Percentiles rank a stretch among this genome's conserved stretches.
Evolutionary conservation across 371 early-diverging fungal genomes (phyloP).

Genomic region (Rhizoclosmatium hyalinum): DNA sequence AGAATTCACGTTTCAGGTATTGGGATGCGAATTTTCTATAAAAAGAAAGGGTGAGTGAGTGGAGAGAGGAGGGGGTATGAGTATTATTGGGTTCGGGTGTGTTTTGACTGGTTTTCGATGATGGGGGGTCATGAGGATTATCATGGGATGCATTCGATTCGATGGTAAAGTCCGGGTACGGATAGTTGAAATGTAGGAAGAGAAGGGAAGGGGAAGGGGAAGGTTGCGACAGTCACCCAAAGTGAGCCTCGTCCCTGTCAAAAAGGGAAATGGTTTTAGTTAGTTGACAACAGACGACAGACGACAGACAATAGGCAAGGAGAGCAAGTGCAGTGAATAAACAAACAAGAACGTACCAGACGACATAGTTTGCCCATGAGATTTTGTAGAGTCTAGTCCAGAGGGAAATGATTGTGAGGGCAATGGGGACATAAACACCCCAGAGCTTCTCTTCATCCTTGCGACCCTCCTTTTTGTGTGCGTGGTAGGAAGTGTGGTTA

Average conservation of each 20-base stretch:
- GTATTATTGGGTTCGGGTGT: background rate
- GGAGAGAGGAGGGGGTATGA: background rate
- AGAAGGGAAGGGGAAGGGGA: background rate
- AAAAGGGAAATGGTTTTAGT: slow-evolving; percentile 15
- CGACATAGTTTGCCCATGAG: slow-evolving; percentile 74
- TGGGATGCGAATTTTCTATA: slow-evolving; percentile 87
- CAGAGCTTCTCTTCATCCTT: slow-evolving; percentile 15
- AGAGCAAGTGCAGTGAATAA: background rate
- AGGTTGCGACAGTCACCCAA: slow-evolving; percentile 40
- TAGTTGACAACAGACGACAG: background rate
- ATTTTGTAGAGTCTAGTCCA: slow-evolving; percentile 85
- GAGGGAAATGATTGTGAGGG: slow-evolving; percentile 41
- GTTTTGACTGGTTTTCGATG: background rate
- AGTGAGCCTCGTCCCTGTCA: slow-evolving; percentile 53
- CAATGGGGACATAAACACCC: slow-evolving; percentile 20
- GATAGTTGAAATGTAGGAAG: background rate
- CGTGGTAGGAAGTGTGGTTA: no score
- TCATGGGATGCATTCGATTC: no score
- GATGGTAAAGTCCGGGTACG: no score
- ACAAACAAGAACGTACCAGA: slow-evolving; percentile 68
- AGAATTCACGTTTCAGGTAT: slow-evolving; percentile 92
- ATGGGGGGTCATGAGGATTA: no score
- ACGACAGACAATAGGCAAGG: background rate
- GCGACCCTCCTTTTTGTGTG: slow-evolving; percentile 23
- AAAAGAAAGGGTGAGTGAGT: background rate